A percentile compares a stretch with the other conserved stretches of the same genome.
Conservation (phyloP, 2,329 filamentous ascomycete genomes). For the Cladosporium cucumerinum region DNA sequence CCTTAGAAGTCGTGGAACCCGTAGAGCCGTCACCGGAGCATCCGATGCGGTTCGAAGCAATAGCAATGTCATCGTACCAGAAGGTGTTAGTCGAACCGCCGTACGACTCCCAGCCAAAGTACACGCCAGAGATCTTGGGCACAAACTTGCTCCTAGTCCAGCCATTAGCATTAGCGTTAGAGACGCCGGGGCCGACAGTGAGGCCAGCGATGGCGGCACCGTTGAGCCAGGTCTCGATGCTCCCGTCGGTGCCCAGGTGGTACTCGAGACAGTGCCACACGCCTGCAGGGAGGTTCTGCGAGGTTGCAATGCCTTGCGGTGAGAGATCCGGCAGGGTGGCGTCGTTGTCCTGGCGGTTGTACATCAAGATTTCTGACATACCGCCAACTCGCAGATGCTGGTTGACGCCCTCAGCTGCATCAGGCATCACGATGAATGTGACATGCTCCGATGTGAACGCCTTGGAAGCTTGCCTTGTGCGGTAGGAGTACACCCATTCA, state of each 20-base stretch:
- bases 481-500: neutral
- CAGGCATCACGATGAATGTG: constrained; percentile 63
- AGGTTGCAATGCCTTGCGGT: constrained; percentile 56
- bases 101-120: constrained; percentile 64
- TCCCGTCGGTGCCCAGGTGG: constrained; percentile 56
- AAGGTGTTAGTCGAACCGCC: constrained; percentile 59
- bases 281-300: constrained; percentile 49
- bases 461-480: constrained; percentile 35
- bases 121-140: constrained; percentile 54
- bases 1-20: neutral
- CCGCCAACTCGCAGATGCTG: constrained; percentile 63
- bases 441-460: constrained; percentile 59
- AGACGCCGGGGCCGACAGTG: constrained; percentile 45
- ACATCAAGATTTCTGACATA: constrained; percentile 61
- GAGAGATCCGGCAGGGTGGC: constrained; percentile 61
- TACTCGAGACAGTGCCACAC: constrained; percentile 61
- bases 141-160: constrained; percentile 49
- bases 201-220: constrained; percentile 51
- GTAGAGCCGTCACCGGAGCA: constrained; percentile 34
- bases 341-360: constrained; percentile 62
- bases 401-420: constrained; percentile 51
- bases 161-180: constrained; percentile 51
- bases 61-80: constrained; percentile 60
- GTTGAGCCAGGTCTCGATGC: constrained; percentile 60
- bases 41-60: constrained; percentile 49